Percentiles rank a stretch among this genome's conserved stretches.
These are phyloP conservation scores for Onygenales sp. DNA, from an alignment of 2,329 filamentous ascomycete genomes.

Conservation along the genomic window DNA sequence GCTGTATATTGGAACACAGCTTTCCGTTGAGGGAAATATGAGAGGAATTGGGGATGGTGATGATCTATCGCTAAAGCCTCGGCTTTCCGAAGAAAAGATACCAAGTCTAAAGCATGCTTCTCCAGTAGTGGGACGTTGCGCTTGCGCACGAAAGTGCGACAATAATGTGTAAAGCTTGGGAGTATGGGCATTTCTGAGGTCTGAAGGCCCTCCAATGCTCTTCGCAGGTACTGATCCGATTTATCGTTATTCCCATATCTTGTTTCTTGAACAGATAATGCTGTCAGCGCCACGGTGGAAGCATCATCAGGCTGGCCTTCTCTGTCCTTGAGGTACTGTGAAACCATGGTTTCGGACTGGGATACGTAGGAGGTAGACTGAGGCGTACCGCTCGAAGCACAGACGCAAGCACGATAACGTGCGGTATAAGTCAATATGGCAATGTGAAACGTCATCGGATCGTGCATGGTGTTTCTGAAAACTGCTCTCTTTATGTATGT, in stretches of 20 bases:
- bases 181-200: constrained; percentile 16
- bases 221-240: constrained; percentile 20
- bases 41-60: constrained; percentile 17
- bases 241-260: constrained; percentile 25
- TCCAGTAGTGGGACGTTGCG: constrained; percentile 6
- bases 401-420: constrained; percentile 25
- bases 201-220: constrained; percentile 23
- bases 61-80: constrained; percentile 26
- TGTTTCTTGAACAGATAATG: constrained; percentile 29
- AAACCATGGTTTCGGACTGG: constrained; percentile 19
- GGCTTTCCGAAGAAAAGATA: constrained; percentile 27
- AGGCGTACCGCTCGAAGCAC: constrained; percentile 14
- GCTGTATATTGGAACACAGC: constrained; percentile 27
- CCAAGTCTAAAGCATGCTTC: constrained; percentile 19
- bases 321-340: constrained; percentile 16
- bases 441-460: constrained; percentile 28
- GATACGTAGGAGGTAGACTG: constrained; percentile 21
- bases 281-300: constrained; percentile 24
- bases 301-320: constrained; percentile 18
- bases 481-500: constrained; percentile 26
- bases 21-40: constrained; percentile 20
- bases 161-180: constrained; percentile 26
- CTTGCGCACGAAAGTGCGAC: constrained; percentile 23
- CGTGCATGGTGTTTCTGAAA: constrained; percentile 24
- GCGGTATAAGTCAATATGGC: constrained; percentile 28